Evolutionary conservation across 2,329 filamentous ascomycete species (phyloP).

Genomic region (Moelleriella libera): DNA sequence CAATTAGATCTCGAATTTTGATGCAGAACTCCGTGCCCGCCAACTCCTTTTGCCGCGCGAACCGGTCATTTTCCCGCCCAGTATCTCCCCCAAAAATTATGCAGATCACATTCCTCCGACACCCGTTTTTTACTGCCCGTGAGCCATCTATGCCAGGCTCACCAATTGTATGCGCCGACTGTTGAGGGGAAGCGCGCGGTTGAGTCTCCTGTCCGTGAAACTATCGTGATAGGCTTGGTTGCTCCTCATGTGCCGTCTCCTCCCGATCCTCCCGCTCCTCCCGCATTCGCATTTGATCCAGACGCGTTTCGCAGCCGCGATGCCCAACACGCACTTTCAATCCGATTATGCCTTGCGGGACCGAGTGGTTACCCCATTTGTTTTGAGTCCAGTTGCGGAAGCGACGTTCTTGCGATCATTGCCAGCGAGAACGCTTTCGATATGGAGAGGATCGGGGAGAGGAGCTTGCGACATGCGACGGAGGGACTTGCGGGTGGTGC

Average conservation of each 20-base stretch:
- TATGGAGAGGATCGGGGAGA: constrained; percentile 70
- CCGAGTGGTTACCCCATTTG: constrained; percentile 47
- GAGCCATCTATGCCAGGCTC: not conserved
- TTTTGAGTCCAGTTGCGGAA: constrained; percentile 38
- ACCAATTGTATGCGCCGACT: not conserved
- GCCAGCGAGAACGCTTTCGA: constrained; percentile 40
- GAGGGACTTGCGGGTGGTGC: constrained; percentile 66
- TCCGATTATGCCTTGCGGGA: constrained; percentile 48
- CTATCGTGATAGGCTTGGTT: too few species aligned
- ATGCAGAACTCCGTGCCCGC: not conserved
- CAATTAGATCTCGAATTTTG: not conserved
- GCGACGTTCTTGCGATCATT: constrained; percentile 37
- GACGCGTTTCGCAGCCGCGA: too few species aligned
- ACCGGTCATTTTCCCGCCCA: not conserved
- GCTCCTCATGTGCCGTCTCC: not conserved
- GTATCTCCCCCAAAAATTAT: not conserved
- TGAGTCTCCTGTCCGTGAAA: too few species aligned
- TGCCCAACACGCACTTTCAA: too few species aligned
- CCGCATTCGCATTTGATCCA: too few species aligned
- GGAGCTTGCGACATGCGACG: constrained; percentile 51
- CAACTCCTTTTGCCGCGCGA: too few species aligned
- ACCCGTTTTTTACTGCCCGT: not conserved
- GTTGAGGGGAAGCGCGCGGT: not conserved
- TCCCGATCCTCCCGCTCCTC: not conserved
- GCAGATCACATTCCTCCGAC: not conserved